Conservation (phyloP, 2,329 filamentous ascomycete species). For the Ciborinia camelliae region DNA sequence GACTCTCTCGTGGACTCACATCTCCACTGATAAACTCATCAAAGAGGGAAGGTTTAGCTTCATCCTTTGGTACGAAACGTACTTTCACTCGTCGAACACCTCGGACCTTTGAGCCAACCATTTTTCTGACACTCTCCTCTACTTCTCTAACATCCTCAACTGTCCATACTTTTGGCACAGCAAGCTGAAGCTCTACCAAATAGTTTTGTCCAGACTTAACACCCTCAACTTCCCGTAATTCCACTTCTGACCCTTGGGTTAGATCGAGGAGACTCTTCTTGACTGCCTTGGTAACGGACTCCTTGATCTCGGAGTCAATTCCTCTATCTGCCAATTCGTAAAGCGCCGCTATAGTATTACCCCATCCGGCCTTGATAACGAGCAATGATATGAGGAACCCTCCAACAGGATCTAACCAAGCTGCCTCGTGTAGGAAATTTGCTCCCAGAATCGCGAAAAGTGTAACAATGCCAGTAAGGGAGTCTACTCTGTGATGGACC, state of each 20-base stretch:
- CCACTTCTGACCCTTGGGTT: slow-evolving; percentile 55
- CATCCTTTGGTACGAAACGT: slow-evolving; percentile 72
- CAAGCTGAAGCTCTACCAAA: slow-evolving; percentile 83
- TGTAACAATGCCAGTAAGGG: slow-evolving; percentile 90
- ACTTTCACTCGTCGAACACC: slow-evolving; percentile 82
- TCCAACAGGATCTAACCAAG: slow-evolving; percentile 92
- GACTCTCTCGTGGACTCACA: slow-evolving; percentile 53
- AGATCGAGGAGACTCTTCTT: slow-evolving; percentile 55
- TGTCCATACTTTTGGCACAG: slow-evolving; percentile 73
- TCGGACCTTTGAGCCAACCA: slow-evolving; percentile 71
- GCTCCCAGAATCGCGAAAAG: slow-evolving; percentile 84
- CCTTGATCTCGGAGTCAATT: slow-evolving; percentile 80
- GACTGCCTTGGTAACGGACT: slow-evolving; percentile 64
- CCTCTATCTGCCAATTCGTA: slow-evolving; percentile 88
- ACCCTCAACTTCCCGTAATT: slow-evolving; percentile 76
- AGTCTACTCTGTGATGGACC: slow-evolving; percentile 94
- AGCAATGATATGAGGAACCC: slow-evolving; percentile 89
- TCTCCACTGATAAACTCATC: slow-evolving; percentile 76
- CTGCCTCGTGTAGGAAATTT: slow-evolving; percentile 78
- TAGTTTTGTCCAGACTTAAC: slow-evolving; percentile 97
- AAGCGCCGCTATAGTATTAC: slow-evolving; percentile 78
- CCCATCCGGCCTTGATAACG: slow-evolving; percentile 85
- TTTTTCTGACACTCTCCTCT: slow-evolving; percentile 70
- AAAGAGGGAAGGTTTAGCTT: slow-evolving; percentile 54
- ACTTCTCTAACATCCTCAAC: slow-evolving; percentile 66